These are phyloP conservation scores for Boletus rubropictus DNA, from an alignment of 768 basidiomycete species.

Conservation along the genomic window DNA sequence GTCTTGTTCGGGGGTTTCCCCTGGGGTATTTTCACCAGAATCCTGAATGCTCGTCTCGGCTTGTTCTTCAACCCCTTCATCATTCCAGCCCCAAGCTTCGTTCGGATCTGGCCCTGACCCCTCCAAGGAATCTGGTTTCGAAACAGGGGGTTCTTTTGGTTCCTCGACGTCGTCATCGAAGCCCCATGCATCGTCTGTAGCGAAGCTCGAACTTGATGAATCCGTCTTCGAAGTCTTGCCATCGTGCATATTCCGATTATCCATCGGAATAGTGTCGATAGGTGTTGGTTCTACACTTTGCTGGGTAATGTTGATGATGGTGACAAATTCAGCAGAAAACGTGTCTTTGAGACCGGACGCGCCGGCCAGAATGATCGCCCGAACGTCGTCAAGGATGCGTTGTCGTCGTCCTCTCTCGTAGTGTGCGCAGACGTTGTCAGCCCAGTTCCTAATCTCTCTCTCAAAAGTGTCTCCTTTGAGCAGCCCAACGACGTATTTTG, in stretches of 20 bases:
- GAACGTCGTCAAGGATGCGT: slow-evolving; percentile 56
- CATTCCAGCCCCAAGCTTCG: slow-evolving; percentile 78
- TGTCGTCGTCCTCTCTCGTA: slow-evolving; percentile 75
- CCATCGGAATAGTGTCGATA: slow-evolving; percentile 19
- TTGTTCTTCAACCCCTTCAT: slow-evolving; percentile 31
- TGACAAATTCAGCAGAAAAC: slow-evolving; percentile 22
- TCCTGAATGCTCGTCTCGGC: slow-evolving; percentile 20
- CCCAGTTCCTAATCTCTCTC: slow-evolving; percentile 61
- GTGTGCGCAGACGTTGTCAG: slow-evolving; percentile 58
- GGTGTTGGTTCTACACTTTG: not conserved
- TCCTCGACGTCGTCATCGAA: slow-evolving; percentile 44
- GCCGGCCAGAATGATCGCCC: slow-evolving; percentile 46
- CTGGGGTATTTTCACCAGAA: slow-evolving; percentile 11
- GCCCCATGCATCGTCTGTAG: slow-evolving; percentile 42
- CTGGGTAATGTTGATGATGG: slow-evolving; percentile 1
- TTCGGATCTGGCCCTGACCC: slow-evolving; percentile 37
- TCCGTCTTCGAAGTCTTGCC: slow-evolving; percentile 26
- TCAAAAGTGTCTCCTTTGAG: slow-evolving; percentile 46
- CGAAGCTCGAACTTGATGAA: slow-evolving; percentile 21
- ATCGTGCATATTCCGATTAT: slow-evolving; percentile 46
- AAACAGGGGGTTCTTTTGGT: slow-evolving; percentile 14
- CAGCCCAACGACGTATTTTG: slow-evolving; percentile 42
- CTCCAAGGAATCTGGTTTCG: slow-evolving; percentile 15
- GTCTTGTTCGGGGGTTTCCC: slow-evolving; percentile 37
- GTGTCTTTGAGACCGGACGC: slow-evolving; percentile 17